Evolutionary conservation across 306 rosid species (phyloP).

Genomic region (Acacia acuminata): DNA sequence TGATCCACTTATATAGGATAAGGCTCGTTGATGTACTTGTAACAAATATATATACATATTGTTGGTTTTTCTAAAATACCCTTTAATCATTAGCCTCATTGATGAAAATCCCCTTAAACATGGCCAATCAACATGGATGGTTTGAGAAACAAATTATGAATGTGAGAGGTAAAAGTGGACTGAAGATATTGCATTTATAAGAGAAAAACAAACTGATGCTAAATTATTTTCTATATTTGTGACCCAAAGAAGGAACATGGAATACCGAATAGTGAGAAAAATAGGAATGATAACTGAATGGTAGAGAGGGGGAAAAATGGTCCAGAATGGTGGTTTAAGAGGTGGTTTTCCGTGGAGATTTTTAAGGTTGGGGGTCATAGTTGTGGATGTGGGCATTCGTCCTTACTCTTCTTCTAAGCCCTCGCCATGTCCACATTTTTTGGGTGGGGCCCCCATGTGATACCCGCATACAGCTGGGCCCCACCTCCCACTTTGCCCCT

Average conservation of each 20-base stretch:
- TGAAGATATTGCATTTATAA: too few species aligned
- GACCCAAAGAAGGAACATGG: neutral
- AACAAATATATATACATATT: too few species aligned
- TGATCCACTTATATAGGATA: too few species aligned
- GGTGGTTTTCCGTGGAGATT: conserved; percentile 65
- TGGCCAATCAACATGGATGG: too few species aligned
- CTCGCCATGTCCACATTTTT: conserved; percentile 16
- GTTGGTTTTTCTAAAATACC: too few species aligned
- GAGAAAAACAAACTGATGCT: neutral
- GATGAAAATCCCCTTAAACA: too few species aligned
- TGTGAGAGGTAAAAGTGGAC: too few species aligned
- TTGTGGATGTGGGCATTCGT: conserved; percentile 72
- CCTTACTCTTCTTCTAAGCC: conserved; percentile 44
- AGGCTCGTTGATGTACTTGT: too few species aligned
- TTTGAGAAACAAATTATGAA: too few species aligned
- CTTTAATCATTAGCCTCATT: too few species aligned
- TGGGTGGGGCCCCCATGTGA: conserved; percentile 49
- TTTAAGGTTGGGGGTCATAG: conserved; percentile 79
- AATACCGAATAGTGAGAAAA: neutral
- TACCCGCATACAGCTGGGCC: conserved; percentile 47
- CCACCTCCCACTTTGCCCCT: conserved; percentile 40
- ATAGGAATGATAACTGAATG: neutral
- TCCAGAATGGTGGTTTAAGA: conserved; percentile 50
- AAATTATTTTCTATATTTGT: too few species aligned
- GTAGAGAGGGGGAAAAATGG: conserved; percentile 16